Evolutionary conservation across 108 stramenopile genomes (phyloP).

Genomic region (Mediolabrus comicus): DNA sequence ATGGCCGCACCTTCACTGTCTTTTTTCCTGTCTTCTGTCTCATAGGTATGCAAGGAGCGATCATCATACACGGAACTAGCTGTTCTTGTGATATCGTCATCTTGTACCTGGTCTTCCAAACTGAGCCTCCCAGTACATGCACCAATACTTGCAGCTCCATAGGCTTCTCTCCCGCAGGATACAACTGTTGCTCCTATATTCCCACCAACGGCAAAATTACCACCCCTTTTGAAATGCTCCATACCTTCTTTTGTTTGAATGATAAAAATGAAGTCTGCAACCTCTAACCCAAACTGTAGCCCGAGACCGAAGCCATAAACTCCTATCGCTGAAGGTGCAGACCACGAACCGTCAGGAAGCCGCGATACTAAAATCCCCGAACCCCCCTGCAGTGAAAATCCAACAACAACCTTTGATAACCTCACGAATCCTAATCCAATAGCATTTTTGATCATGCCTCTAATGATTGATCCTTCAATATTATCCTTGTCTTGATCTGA

Average conservation of each 20-base stretch:
- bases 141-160: slow-evolving; percentile 78
- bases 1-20: slow-evolving; percentile 67
- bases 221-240: slow-evolving; percentile 77
- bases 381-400: slow-evolving; percentile 75
- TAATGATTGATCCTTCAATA: slow-evolving; percentile 69
- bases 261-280: slow-evolving; percentile 84
- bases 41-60: slow-evolving; percentile 4
- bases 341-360: slow-evolving; percentile 86
- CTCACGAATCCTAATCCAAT: slow-evolving; percentile 83
- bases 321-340: slow-evolving; percentile 85
- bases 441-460: slow-evolving; percentile 79
- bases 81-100: slow-evolving; percentile 55
- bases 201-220: slow-evolving; percentile 73
- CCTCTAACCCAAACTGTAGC: slow-evolving; percentile 84
- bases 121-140: slow-evolving; percentile 33
- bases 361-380: slow-evolving; percentile 82
- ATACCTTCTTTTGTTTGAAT: slow-evolving; percentile 82
- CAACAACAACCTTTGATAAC: slow-evolving; percentile 83
- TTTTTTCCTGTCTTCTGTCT: slow-evolving; percentile 29
- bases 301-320: slow-evolving; percentile 81
- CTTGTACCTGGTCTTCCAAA: slow-evolving; percentile 49
- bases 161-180: slow-evolving; percentile 72
- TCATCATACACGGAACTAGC: slow-evolving; percentile 16
- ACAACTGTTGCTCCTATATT: slow-evolving; percentile 83
- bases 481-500: slow-evolving; percentile 27